Base-by-base conservation (phyloP, 1,284 basidiomycete genomes). In the Cryptococcus hybrid region DNA sequence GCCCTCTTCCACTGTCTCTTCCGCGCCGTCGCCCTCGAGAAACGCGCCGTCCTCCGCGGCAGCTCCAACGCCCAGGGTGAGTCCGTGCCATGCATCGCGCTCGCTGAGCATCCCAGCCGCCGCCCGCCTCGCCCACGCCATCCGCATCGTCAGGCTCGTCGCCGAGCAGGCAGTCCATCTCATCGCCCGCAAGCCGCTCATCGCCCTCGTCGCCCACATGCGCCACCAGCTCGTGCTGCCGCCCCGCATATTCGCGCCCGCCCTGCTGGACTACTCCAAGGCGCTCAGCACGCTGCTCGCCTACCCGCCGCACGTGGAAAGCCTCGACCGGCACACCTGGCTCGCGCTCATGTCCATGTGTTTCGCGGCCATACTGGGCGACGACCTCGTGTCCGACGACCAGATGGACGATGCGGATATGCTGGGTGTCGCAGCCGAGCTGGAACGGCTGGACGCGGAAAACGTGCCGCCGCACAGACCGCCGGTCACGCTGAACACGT, bases 261-360 rank as follows among this genome's bases (percentile, higher is more conserved):
- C 92, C 5, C 85, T 88, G 2, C 76, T 90, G 59, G 86, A 92
- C 71, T 96, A 92, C 71, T 81, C 88, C 58, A 92, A 94, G 71
- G 83, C 88, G 0, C 80, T 95, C 39, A 84, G 84, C 44, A 80
- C 80, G 49, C 71, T 89, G 2, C 79, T 92, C 46, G 78, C 78
- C 51, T 87, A 85, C 70, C 76, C 79, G 2, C 87, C 90, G 0
- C 93, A 97, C 74, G 80, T 93, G 51, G 87, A 93, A 37, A 85
- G 88, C 65, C 72, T 95, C 36, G 84, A 86, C 7, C 79, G 81
- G 12, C 76, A 80, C 0, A 79, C 74, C 44, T 98, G 94, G 94
- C 74, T 86, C 7, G 77, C 78, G 18, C 75, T 91, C 34, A 83
- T 88, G 42, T 82, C 84, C 49, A 75, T 91, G 39, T 85, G 85